Base-by-base conservation (phyloP, 805 yeast genomes). In the Kregervanrija fluxuum region DNA sequence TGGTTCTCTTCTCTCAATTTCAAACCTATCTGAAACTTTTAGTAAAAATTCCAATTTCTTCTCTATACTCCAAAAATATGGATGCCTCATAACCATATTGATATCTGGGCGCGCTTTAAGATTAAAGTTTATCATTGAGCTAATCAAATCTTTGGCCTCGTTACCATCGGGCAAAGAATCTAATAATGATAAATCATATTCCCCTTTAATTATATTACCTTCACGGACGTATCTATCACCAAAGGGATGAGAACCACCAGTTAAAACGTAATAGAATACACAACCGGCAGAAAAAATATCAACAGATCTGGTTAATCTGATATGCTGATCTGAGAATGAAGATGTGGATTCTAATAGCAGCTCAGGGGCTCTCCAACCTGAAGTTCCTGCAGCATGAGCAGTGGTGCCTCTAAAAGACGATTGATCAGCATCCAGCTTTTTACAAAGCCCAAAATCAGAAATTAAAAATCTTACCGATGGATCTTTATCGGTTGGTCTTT, bases 301-400 rank as follows among this genome's bases (percentile, higher is more conserved):
- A 44, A 93, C 85, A 0, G 96, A 89, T 51, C 90, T 76, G 0
- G 96, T 90, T 35, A 89, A 70, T 42, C 95, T 70, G 51, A 84
- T 77, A 5, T 46, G 44, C 2, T 49, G 33, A n/a, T 38, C 45
- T 0, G 53, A 37, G 31, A 38, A 65, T 3, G 54, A 44, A 30
- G 66, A 62, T 10, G 53, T 43, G 16, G 62, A 70, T 37, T 71
- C 76, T 17, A 75, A 61, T 33, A 87, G 64, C 32, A 87, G 62
- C 56, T 93, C 99, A 0, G 99, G 99, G 0, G 99, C 98, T 54
- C 97, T 75, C 99, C 99, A 93, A 3, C 99, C 99, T 3, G 93
- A 78, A 0, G 99, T 93, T 2, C 99, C 99, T 0, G 97, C 95
- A 14, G 95, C 95, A 55, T 88, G 82, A 32, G 87, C 89, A 0